A percentile compares a stretch with the other conserved stretches of the same genome.
Evolutionary conservation across 108 stramenopile genomes (phyloP).

Genomic region (Bacterosira constricta): DNA sequence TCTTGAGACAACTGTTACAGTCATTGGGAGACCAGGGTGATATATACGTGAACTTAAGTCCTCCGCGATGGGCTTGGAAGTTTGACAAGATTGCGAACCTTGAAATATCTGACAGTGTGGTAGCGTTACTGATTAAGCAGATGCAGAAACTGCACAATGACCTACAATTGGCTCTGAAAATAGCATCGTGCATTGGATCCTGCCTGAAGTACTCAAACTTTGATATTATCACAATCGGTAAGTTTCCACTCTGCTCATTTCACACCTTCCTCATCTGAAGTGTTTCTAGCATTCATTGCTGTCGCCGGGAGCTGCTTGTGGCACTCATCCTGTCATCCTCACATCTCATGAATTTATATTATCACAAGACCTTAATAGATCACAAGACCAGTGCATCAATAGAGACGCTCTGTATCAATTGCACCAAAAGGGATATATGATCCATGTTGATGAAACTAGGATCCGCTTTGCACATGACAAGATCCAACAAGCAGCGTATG

Average conservation of each 20-base stretch:
- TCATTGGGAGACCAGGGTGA: conserved; percentile 8
- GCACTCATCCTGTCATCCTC: too few species aligned
- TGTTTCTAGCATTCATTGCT: too few species aligned
- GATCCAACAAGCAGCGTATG: conserved; percentile 41
- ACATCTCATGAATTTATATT: too few species aligned
- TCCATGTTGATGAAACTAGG: background rate
- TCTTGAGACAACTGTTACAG: conserved; percentile 18
- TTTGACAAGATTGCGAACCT: conserved; percentile 17
- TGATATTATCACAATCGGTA: too few species aligned
- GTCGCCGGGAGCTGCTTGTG: too few species aligned
- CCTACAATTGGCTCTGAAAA: conserved; percentile 13
- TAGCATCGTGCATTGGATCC: conserved; percentile 40
- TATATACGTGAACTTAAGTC: conserved; percentile 9
- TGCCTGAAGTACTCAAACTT: conserved; percentile 2
- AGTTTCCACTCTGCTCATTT: too few species aligned
- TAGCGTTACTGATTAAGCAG: conserved; percentile 8
- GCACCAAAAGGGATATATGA: conserved; percentile 9
- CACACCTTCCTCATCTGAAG: too few species aligned
- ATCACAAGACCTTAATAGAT: too few species aligned
- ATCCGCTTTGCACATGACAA: conserved; percentile 36
- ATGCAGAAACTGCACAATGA: conserved; percentile 16
- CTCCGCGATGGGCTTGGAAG: conserved; percentile 32
- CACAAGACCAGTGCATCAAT: background rate
- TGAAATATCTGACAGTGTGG: conserved; percentile 24
- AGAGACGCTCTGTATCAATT: background rate